phyloP scores from a whole-genome alignment of 306 rosid genomes.

The Vicia villosa region DNA sequence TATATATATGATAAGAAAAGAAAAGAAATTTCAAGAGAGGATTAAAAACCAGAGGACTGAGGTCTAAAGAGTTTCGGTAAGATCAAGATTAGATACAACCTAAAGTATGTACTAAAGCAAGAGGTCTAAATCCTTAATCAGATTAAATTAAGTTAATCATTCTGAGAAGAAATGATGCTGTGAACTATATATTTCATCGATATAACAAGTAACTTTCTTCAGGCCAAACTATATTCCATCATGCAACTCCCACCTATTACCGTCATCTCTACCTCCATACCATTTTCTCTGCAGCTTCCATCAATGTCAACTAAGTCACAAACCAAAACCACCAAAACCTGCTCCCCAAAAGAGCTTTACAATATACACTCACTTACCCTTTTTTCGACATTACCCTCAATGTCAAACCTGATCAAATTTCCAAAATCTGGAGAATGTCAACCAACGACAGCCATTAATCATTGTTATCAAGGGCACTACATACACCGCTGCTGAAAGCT shows the following conservation, averaged over 20 bases:
- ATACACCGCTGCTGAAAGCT: slow-evolving; percentile 40
- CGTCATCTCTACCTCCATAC: slow-evolving; percentile 41
- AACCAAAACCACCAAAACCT: slow-evolving; percentile 37
- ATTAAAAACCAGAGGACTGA: slow-evolving; percentile 7
- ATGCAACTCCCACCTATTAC: slow-evolving; percentile 33
- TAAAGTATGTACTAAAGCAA: slow-evolving; percentile 42
- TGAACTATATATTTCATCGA: slow-evolving; percentile 22
- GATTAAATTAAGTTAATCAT: slow-evolving; percentile 31
- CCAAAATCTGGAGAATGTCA: slow-evolving; percentile 37
- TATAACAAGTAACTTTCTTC: slow-evolving; percentile 34
- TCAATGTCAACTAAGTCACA: slow-evolving; percentile 22
- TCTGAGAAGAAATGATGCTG: slow-evolving; percentile 26
- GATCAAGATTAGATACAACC: slow-evolving; percentile 37
- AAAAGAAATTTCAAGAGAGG: background rate
- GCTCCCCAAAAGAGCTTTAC: slow-evolving; percentile 27
- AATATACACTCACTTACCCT: slow-evolving; percentile 31
- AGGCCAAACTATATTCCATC: slow-evolving; percentile 40
- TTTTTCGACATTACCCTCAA: slow-evolving; percentile 3
- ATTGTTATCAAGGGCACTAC: slow-evolving; percentile 25
- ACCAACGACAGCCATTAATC: slow-evolving; percentile 43
- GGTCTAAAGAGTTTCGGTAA: slow-evolving; percentile 28
- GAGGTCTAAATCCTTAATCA: slow-evolving; percentile 31
- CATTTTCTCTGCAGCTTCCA: slow-evolving; percentile 34
- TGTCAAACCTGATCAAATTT: slow-evolving; percentile 8
- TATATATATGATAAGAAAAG: background rate